phyloP scores from a whole-genome alignment of 73 alveolate genomes.

The Paramecium bursaria region DNA sequence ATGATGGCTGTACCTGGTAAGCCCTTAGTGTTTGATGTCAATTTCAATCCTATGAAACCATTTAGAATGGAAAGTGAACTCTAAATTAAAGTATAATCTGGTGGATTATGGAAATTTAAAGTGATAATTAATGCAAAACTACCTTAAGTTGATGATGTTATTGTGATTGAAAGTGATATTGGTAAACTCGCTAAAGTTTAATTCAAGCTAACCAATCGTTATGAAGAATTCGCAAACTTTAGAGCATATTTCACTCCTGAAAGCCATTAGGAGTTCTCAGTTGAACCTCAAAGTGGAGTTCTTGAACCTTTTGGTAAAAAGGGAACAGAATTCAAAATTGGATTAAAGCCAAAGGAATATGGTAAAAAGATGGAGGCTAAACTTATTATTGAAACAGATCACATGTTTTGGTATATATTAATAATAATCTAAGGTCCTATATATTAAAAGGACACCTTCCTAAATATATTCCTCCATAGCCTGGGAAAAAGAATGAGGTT shows the following conservation, averaged over 20 bases:
- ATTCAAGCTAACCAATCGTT: conserved; percentile 56
- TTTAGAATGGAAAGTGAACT: conserved; percentile 91
- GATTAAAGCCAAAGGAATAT: conserved; percentile 64
- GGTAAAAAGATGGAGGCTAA: conserved; percentile 63
- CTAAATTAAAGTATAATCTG: conserved; percentile 87
- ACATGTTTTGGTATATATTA: conserved; percentile 61
- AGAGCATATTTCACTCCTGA: conserved; percentile 71
- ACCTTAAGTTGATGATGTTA: conserved; percentile 66
- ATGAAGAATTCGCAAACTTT: conserved; percentile 58
- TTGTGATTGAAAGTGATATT: conserved; percentile 32
- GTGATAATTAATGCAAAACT: conserved; percentile 35
- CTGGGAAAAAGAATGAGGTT: not conserved
- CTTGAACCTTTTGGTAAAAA: conserved; percentile 69
- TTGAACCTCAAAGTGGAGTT: conserved; percentile 60
- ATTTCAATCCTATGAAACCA: conserved; percentile 92
- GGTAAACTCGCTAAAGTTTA: conserved; percentile 59
- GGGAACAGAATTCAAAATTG: conserved; percentile 64
- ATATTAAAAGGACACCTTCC: conserved; percentile 53
- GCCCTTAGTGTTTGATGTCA: conserved; percentile 21
- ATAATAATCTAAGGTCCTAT: conserved; percentile 62
- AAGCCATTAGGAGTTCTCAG: conserved; percentile 62
- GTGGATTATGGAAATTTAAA: conserved; percentile 94
- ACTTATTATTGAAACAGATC: conserved; percentile 64
- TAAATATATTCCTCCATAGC: conserved; percentile 36
- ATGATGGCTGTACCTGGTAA: conserved; percentile 4